phyloP scores from a whole-genome alignment of 805 yeast genomes.

The Starmera caribaea region DNA sequence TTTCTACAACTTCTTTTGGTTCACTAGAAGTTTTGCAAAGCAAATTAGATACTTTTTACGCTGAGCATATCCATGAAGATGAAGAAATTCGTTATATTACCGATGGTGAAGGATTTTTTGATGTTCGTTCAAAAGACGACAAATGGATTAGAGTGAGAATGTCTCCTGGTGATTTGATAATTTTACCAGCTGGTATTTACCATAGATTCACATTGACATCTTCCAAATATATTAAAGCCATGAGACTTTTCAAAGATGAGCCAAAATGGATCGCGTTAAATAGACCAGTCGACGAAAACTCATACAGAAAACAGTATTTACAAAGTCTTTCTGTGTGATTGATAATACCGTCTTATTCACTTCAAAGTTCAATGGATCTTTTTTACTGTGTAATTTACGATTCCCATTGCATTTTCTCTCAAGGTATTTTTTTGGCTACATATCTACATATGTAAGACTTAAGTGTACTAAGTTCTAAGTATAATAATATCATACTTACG shows the following conservation, averaged over 20 bases:
- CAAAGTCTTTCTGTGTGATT: slow-evolving; percentile 13
- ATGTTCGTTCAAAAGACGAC: slow-evolving; percentile 56
- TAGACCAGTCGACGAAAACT: slow-evolving; percentile 49
- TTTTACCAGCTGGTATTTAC: slow-evolving; percentile 87
- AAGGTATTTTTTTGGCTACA: neutral
- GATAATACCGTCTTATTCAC: neutral
- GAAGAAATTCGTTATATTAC: slow-evolving; percentile 89
- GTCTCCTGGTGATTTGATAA: slow-evolving; percentile 50
- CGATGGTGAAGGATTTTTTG: slow-evolving; percentile 90
- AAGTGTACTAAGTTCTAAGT: too few relatives aligned
- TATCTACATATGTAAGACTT: too few relatives aligned
- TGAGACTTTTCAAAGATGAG: slow-evolving; percentile 83
- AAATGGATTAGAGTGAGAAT: slow-evolving; percentile 74
- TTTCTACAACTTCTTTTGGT: slow-evolving; percentile 51
- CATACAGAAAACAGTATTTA: slow-evolving; percentile 37
- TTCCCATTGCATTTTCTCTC: neutral
- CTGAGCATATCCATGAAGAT: slow-evolving; percentile 91
- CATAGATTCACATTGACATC: slow-evolving; percentile 81
- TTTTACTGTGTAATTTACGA: too few relatives aligned
- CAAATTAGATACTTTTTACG: slow-evolving; percentile 62
- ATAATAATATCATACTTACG: too few relatives aligned
- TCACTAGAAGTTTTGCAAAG: slow-evolving; percentile 53
- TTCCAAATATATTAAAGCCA: slow-evolving; percentile 57
- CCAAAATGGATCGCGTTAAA: slow-evolving; percentile 92
- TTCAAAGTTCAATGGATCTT: neutral